phyloP scores from a whole-genome alignment of 768 basidiomycete species.

The Suillus ampliporus region DNA sequence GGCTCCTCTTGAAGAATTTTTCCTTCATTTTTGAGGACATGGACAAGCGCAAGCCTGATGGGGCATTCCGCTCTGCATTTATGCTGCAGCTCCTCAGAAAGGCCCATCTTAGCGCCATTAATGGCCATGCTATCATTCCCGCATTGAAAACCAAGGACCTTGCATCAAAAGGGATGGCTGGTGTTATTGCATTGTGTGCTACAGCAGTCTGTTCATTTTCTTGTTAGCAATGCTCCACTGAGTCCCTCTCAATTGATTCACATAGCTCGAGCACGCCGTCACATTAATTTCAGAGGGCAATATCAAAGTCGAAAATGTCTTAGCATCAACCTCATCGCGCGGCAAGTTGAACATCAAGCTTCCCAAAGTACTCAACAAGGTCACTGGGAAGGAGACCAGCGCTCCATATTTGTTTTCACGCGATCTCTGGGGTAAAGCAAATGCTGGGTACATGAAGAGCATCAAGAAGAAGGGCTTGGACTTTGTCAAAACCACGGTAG shows the following conservation, averaged over 20 bases:
- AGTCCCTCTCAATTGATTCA: no score
- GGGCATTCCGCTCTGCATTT: neutral
- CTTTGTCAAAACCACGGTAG: no score
- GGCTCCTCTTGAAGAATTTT: neutral
- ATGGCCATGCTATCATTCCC: neutral
- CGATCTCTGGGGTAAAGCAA: no score
- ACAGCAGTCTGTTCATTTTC: neutral
- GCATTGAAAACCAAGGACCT: neutral
- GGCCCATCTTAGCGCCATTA: neutral
- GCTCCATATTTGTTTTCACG: no score
- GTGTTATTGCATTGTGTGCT: neutral
- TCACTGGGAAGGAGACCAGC: no score
- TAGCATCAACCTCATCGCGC: neutral
- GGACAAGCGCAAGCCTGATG: neutral
- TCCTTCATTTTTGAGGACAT: slow-evolving; percentile 12
- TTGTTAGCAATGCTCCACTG: no score
- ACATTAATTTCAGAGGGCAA: neutral
- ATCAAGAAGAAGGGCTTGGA: no score
- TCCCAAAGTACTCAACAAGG: no score
- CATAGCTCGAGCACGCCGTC: neutral
- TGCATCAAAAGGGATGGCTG: neutral
- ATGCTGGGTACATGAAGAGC: no score
- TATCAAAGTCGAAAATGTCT: neutral
- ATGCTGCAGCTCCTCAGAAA: neutral
- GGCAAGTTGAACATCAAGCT: neutral